These are phyloP conservation scores for Alisma plantagoaquatica DNA, from an alignment of 106 monocot genomes.

Conservation along the genomic window DNA sequence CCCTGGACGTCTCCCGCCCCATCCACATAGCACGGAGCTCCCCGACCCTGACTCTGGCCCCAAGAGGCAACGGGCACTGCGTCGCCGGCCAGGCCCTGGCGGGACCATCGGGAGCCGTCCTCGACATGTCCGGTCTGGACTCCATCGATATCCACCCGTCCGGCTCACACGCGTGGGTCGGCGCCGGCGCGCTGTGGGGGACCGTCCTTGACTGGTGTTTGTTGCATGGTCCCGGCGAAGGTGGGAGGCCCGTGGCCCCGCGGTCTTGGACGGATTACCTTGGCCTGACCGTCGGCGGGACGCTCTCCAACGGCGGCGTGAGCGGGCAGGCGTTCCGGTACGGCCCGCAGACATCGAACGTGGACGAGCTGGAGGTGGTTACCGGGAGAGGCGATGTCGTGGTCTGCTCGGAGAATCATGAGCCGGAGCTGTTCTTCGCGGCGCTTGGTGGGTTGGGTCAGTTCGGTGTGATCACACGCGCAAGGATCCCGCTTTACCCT, in stretches of 20 bases:
- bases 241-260: constrained; percentile 31
- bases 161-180: neutral
- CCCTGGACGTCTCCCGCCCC: constrained; percentile 19
- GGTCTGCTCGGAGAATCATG: constrained; percentile 29
- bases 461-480: constrained; percentile 86
- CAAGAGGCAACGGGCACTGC: constrained; percentile 85
- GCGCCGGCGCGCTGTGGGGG: constrained; percentile 66
- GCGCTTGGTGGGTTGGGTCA: constrained; percentile 87
- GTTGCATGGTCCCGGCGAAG: constrained; percentile 25
- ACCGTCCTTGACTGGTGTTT: constrained; percentile 17
- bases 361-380: constrained; percentile 66
- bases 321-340: constrained; percentile 78
- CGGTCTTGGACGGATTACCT: constrained; percentile 90
- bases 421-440: constrained; percentile 61
- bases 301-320: constrained; percentile 76
- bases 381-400: constrained; percentile 52
- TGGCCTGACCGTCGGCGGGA: constrained; percentile 79
- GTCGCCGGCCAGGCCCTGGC: constrained; percentile 61
- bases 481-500: constrained; percentile 47
- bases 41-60: constrained; percentile 29
- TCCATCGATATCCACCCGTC: constrained; percentile 6
- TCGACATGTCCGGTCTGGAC: constrained; percentile 22
- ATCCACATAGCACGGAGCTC: constrained; percentile 17
- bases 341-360: constrained; percentile 81
- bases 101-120: constrained; percentile 39